phyloP scores from a whole-genome alignment of 2,329 filamentous ascomycete species.

The Fusarium begoniae region DNA sequence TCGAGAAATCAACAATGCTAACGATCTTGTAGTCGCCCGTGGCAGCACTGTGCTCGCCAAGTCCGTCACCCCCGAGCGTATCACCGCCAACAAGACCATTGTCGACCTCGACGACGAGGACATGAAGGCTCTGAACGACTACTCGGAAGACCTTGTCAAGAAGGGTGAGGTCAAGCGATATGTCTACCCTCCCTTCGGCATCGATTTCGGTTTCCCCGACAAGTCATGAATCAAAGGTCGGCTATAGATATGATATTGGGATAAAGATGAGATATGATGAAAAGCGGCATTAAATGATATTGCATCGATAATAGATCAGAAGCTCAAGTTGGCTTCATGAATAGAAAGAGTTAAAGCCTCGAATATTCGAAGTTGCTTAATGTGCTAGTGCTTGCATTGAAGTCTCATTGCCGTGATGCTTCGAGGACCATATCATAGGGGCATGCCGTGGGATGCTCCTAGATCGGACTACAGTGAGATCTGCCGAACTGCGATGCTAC shows the following conservation, averaged over 20 bases:
- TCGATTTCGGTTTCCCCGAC: slow-evolving; percentile 78
- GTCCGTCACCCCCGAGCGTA: slow-evolving; percentile 73
- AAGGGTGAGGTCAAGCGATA: slow-evolving; percentile 67
- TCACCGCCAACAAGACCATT: slow-evolving; percentile 75
- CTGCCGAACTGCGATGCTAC: background rate
- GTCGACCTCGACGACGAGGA: slow-evolving; percentile 73
- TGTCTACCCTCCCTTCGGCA: slow-evolving; percentile 74
- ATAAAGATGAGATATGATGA: slow-evolving; percentile 7
- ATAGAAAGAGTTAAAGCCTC: background rate
- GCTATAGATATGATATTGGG: slow-evolving; percentile 1
- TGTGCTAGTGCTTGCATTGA: background rate
- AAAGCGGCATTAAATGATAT: slow-evolving; percentile 5
- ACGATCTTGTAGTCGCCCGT: slow-evolving; percentile 64
- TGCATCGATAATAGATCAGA: slow-evolving; percentile 19
- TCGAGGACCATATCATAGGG: background rate
- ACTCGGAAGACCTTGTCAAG: slow-evolving; percentile 60
- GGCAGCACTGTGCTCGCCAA: slow-evolving; percentile 78
- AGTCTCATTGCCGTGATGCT: background rate
- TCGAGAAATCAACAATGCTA: background rate
- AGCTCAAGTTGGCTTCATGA: background rate
- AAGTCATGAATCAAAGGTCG: slow-evolving; percentile 53
- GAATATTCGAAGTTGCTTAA: background rate
- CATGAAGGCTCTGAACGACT: slow-evolving; percentile 64
- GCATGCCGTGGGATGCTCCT: background rate
- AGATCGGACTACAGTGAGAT: background rate